A percentile compares a stretch with the other conserved stretches of the same genome.
Conservation (phyloP, 2,329 filamentous ascomycete genomes). For the Aspergillus sp. region DNA sequence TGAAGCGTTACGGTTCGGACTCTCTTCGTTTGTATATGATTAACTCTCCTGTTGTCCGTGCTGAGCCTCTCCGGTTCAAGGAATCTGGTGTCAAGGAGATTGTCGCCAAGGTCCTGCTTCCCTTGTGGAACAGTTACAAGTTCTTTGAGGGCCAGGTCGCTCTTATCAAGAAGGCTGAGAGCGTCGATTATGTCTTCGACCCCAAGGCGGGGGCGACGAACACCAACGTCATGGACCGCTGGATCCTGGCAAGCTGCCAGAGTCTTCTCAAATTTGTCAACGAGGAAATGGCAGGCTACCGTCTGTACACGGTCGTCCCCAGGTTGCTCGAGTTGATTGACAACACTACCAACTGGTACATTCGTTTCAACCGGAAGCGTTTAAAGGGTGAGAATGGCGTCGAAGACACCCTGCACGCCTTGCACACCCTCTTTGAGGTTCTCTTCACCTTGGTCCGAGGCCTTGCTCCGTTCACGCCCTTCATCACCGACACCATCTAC, state of each 20-base stretch:
- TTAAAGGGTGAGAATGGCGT: slow-evolving; percentile 84
- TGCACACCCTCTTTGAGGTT: slow-evolving; percentile 92
- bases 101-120: slow-evolving; percentile 81
- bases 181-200: slow-evolving; percentile 71
- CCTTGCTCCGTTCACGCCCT: slow-evolving; percentile 90
- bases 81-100: slow-evolving; percentile 91
- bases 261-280: slow-evolving; percentile 88
- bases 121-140: slow-evolving; percentile 94
- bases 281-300: slow-evolving; percentile 76
- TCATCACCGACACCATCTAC: slow-evolving; percentile 93
- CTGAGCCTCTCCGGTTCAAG: slow-evolving; percentile 85
- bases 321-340: slow-evolving; percentile 77
- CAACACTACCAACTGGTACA: slow-evolving; percentile 98
- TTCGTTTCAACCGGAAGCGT: slow-evolving; percentile 84
- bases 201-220: slow-evolving; percentile 67
- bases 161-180: slow-evolving; percentile 77
- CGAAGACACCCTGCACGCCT: slow-evolving; percentile 78
- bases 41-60: slow-evolving; percentile 90
- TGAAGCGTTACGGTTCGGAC: slow-evolving; percentile 84
- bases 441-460: slow-evolving; percentile 81
- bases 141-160: slow-evolving; percentile 88
- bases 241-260: slow-evolving; percentile 90
- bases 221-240: slow-evolving; percentile 89
- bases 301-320: slow-evolving; percentile 86
- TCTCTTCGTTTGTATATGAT: slow-evolving; percentile 92